These are phyloP conservation scores for Pyrenophora tritici-repentis DNA, from an alignment of 2,329 filamentous ascomycete species.

Conservation along the genomic window DNA sequence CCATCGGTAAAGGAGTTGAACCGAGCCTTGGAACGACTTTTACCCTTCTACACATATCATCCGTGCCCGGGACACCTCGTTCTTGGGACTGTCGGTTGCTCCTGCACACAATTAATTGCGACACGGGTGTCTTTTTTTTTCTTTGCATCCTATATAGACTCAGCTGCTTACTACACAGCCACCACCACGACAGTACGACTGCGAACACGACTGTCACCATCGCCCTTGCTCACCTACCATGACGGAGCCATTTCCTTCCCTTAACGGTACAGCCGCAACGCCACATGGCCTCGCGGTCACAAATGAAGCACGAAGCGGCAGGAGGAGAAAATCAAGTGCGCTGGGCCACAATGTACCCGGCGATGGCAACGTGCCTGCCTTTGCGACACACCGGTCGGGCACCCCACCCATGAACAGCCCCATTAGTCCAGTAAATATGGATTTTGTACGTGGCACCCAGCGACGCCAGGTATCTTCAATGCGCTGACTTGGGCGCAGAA, in stretches of 20 bases:
- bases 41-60: neutral
- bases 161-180: neutral
- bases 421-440: constrained; percentile 17
- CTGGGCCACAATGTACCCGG: constrained; percentile 59
- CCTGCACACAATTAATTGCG: too few species aligned
- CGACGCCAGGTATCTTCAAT: neutral
- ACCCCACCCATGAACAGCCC: constrained; percentile 28
- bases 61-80: neutral
- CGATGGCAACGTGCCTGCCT: constrained; percentile 56
- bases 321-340: constrained; percentile 54
- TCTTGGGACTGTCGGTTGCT: too few species aligned
- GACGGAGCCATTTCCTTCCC: constrained; percentile 44
- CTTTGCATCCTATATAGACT: neutral
- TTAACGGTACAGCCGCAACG: constrained; percentile 27
- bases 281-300: constrained; percentile 13
- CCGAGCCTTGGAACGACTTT: neutral
- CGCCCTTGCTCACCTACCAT: constrained; percentile 10
- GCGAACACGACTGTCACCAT: neutral
- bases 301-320: constrained; percentile 23
- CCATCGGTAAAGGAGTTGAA: neutral
- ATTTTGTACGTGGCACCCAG: constrained; percentile 24
- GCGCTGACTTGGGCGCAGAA: constrained; percentile 19
- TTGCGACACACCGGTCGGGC: constrained; percentile 51
- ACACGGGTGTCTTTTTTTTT: too few species aligned
- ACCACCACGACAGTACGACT: neutral